Conservation (phyloP, 495 filamentous ascomycete species). For the Xylaria bambusicola region DNA sequence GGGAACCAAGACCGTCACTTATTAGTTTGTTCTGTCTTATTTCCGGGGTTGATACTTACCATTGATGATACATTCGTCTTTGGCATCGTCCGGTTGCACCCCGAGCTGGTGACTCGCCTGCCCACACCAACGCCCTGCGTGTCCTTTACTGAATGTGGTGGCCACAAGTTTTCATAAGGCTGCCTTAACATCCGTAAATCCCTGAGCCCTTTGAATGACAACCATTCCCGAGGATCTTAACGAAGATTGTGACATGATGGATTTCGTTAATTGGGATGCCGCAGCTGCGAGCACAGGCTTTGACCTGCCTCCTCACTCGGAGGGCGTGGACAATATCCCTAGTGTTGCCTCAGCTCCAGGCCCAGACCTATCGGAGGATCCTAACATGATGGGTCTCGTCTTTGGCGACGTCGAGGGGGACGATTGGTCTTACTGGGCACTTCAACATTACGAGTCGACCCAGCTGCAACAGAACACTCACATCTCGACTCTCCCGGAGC, state of each 20-base stretch:
- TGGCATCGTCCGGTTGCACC: slow-evolving; percentile 3
- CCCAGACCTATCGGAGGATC: slow-evolving; percentile 26
- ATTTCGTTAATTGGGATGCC: slow-evolving; percentile 53
- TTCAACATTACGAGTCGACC: slow-evolving; percentile 45
- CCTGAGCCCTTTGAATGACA: slow-evolving; percentile 34
- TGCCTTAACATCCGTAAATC: not conserved
- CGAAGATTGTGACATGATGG: slow-evolving; percentile 26
- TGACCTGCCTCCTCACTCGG: slow-evolving; percentile 23
- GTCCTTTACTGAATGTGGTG: not conserved
- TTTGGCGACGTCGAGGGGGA: slow-evolving; percentile 49
- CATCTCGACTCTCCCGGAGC: slow-evolving; percentile 15
- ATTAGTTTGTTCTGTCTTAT: not conserved
- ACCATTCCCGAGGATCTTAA: slow-evolving; percentile 39
- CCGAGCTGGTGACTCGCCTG: not conserved
- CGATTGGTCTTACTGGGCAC: slow-evolving; percentile 53
- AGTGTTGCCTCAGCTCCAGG: slow-evolving; percentile 17
- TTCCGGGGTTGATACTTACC: not conserved
- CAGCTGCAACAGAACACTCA: slow-evolving; percentile 28
- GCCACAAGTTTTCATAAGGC: not conserved
- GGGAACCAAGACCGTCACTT: not conserved
- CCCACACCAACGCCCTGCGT: slow-evolving; percentile 7
- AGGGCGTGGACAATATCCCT: slow-evolving; percentile 21
- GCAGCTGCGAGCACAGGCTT: slow-evolving; percentile 26
- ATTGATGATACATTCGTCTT: not conserved
- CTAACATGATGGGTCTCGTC: slow-evolving; percentile 45